These are phyloP conservation scores for Aegilops umbellulata DNA, from an alignment of 176 grass and related monocot genomes.

Conservation along the genomic window DNA sequence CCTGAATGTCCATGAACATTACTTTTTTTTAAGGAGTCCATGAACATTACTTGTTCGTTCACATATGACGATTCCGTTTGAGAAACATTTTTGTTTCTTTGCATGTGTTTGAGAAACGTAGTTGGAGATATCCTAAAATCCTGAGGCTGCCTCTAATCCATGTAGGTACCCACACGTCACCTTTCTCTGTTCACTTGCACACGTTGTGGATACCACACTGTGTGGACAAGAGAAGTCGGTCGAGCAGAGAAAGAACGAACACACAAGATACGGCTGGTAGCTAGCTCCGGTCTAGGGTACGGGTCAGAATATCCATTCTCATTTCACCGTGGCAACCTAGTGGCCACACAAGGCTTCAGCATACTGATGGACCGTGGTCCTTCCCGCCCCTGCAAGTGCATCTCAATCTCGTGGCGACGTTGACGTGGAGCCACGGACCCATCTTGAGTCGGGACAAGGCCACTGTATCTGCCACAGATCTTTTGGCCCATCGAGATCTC, in stretches of 20 bases:
- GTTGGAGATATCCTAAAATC: too few species aligned
- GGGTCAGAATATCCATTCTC: neutral
- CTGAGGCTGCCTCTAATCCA: too few species aligned
- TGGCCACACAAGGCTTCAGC: neutral
- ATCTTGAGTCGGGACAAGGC: neutral
- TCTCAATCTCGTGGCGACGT: neutral
- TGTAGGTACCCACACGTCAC: too few species aligned
- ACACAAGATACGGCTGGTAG: neutral
- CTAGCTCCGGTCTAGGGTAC: neutral
- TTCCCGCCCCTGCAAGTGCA: neutral
- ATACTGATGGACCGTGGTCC: neutral
- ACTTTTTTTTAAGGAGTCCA: too few species aligned
- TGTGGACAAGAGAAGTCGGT: neutral
- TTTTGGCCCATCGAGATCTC: neutral
- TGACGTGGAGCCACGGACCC: neutral
- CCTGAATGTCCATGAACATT: too few species aligned
- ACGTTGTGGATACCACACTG: neutral
- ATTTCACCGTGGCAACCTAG: neutral
- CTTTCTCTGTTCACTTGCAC: too few species aligned
- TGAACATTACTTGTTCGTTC: too few species aligned
- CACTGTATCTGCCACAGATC: neutral
- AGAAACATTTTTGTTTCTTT: too few species aligned
- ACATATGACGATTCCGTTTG: too few species aligned
- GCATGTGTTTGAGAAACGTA: too few species aligned
- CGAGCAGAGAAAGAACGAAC: neutral